phyloP scores from a whole-genome alignment of 2,329 filamentous ascomycete genomes.

The Apiospora malaysiana region DNA sequence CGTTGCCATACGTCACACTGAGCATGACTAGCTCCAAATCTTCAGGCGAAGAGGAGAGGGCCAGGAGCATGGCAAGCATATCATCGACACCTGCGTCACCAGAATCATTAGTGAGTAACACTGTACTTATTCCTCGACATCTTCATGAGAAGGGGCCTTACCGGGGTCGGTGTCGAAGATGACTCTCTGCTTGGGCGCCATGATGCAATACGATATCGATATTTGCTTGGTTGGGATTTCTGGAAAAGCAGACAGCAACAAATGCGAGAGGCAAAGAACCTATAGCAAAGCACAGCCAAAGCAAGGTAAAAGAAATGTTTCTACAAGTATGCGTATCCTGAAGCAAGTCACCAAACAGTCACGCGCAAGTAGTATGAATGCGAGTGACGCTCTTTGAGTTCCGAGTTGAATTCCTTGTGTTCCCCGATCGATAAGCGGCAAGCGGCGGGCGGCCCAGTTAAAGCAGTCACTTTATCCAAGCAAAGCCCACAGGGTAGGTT shows the following conservation, averaged over 20 bases:
- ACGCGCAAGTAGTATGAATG: neutral
- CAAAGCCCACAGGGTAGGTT: neutral
- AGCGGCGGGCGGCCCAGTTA: conserved; percentile 2
- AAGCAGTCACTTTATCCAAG: neutral
- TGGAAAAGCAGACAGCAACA: conserved; percentile 25
- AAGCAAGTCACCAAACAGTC: neutral
- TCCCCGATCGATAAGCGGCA: conserved; percentile 7
- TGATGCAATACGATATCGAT: conserved; percentile 39
- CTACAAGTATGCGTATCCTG: neutral
- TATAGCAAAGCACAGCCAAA: neutral
- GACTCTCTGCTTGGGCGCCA: conserved; percentile 75
- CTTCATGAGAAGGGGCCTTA: conserved; percentile 44
- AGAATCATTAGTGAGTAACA: conserved; percentile 25
- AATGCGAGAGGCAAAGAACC: neutral
- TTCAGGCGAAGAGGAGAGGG: conserved; percentile 79
- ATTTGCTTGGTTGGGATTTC: conserved; percentile 25
- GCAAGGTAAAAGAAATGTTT: neutral
- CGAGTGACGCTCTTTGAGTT: neutral
- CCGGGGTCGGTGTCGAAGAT: conserved; percentile 97
- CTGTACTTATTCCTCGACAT: neutral
- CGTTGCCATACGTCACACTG: conserved; percentile 93
- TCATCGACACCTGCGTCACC: conserved; percentile 81
- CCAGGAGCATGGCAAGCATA: conserved; percentile 84
- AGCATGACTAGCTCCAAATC: conserved; percentile 87
- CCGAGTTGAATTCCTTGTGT: neutral